Evolutionary conservation across 2,329 filamentous ascomycete species (phyloP).

Genomic region (Calonectria pauciramosa): DNA sequence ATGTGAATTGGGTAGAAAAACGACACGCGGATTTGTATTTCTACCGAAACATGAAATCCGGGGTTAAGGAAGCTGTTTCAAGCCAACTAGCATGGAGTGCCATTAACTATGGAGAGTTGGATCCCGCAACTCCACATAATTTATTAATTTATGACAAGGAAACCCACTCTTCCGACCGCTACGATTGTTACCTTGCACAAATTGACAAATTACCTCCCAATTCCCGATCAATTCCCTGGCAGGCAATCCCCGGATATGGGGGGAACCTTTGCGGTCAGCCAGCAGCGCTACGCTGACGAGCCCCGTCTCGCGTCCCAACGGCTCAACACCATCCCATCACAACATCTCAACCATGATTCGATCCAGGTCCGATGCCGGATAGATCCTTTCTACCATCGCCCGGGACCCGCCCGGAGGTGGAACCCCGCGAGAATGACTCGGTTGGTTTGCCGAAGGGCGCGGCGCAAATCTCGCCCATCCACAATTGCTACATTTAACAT

Average conservation of each 20-base stretch:
- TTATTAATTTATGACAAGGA: background rate
- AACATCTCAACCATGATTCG: conserved; percentile 12
- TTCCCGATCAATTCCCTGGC: background rate
- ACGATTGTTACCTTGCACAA: background rate
- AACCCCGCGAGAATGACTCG: conserved; percentile 24
- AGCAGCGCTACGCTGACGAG: background rate
- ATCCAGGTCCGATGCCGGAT: conserved; percentile 21
- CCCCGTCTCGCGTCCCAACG: conserved; percentile 7
- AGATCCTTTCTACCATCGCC: conserved; percentile 17
- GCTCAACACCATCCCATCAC: conserved; percentile 2
- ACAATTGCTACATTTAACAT: conserved; percentile 16
- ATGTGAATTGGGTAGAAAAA: background rate
- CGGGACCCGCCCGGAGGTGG: conserved; percentile 10
- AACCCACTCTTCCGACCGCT: background rate
- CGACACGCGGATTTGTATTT: background rate
- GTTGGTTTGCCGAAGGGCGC: conserved; percentile 17
- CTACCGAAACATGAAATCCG: background rate
- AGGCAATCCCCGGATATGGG: background rate
- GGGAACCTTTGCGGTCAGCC: background rate
- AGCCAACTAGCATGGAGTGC: background rate
- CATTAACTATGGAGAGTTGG: conserved; percentile 6
- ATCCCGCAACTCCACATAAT: conserved; percentile 3
- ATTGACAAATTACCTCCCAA: background rate
- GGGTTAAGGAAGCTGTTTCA: background rate
- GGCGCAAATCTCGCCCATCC: background rate